Evolutionary conservation across 352 stramenopile genomes (phyloP).

Genomic region (Pythium chondricola): DNA sequence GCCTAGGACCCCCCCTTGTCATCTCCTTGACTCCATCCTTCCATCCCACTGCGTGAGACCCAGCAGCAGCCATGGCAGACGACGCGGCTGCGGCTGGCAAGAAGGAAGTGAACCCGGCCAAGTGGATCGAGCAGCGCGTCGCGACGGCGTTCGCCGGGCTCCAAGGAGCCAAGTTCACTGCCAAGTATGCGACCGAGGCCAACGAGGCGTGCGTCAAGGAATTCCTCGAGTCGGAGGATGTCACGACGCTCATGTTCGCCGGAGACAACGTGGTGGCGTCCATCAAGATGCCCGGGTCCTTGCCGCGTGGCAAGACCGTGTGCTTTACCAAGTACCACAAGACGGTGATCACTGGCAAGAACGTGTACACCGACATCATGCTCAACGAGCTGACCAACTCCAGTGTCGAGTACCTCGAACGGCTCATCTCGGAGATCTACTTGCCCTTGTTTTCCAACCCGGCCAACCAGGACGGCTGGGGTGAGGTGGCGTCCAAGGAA

Average conservation of each 20-base stretch:
- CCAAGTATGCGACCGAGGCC: constrained; percentile 75
- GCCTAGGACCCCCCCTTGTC: no score
- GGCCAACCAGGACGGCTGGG: constrained; percentile 94
- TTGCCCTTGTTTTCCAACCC: constrained; percentile 94
- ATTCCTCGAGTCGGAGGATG: constrained; percentile 84
- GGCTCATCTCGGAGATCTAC: constrained; percentile 93
- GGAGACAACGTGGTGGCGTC: constrained; percentile 80
- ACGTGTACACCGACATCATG: constrained; percentile 85
- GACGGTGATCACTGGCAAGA: constrained; percentile 67
- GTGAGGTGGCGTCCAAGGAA: constrained; percentile 94
- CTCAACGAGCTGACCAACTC: constrained; percentile 83
- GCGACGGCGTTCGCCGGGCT: constrained; percentile 53
- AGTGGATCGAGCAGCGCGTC: constrained; percentile 81
- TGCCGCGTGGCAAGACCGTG: constrained; percentile 87
- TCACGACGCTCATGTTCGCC: constrained; percentile 86
- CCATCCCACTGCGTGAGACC: no score
- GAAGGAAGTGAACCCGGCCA: constrained; percentile 67
- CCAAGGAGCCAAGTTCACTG: constrained; percentile 67
- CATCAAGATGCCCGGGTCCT: constrained; percentile 82
- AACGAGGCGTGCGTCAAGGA: constrained; percentile 85
- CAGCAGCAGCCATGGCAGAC: constrained; percentile 44
- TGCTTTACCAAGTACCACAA: constrained; percentile 90
- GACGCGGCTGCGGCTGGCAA: constrained; percentile 35
- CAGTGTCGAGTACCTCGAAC: constrained; percentile 94
- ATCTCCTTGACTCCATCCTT: no score